Evolutionary conservation across 225 moss, liverwort and hornwort species (phyloP).

Genomic region (Physcomitrellopsis africana): DNA sequence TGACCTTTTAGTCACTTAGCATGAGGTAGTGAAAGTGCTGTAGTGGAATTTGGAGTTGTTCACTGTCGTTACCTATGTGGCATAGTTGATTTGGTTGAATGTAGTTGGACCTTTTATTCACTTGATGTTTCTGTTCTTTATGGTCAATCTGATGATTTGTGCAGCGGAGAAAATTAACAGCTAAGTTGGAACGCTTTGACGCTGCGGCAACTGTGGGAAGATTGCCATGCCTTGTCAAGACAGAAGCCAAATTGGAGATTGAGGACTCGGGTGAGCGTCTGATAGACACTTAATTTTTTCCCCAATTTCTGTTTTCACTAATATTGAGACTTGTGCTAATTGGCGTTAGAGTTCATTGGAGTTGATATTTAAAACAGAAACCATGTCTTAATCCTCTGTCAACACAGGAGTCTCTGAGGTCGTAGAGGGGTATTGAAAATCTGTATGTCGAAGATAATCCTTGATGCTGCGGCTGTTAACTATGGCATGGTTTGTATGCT

Average conservation of each 20-base stretch:
- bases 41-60: background rate
- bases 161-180: constrained; percentile 51
- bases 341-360: constrained; percentile 17
- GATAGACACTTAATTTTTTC: background rate
- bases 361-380: constrained; percentile 4
- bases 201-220: constrained; percentile 29
- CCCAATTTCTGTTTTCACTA: background rate
- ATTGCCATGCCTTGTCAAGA: constrained; percentile 31
- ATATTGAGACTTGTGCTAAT: constrained; percentile 1
- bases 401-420: background rate
- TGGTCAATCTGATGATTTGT: constrained; percentile 19
- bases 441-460: background rate
- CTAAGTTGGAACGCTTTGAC: constrained; percentile 41
- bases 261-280: constrained; percentile 52
- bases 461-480: too few species aligned
- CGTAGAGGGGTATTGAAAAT: background rate
- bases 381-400: background rate
- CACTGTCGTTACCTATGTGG: background rate
- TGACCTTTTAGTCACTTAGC: constrained; percentile 1
- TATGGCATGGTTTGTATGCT: too few species aligned
- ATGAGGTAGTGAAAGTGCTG: background rate
- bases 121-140: constrained; percentile 9
- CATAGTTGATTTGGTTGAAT: background rate
- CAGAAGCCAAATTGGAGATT: constrained; percentile 49
- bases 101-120: constrained; percentile 1